These are phyloP conservation scores for Echium plantagineum DNA, from an alignment of 257 asterid genomes.

Conservation along the genomic window DNA sequence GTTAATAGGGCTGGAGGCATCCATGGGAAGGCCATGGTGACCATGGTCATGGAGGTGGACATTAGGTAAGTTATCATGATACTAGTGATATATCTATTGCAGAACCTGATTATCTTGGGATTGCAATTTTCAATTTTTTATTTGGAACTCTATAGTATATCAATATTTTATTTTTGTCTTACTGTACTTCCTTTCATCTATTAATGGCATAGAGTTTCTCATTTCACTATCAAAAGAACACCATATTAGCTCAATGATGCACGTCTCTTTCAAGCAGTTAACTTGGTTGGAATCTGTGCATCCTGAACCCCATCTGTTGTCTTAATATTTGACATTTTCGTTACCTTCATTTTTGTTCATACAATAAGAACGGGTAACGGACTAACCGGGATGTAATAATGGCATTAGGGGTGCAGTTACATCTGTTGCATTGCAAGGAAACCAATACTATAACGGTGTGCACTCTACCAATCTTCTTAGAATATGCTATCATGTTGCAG, in stretches of 20 bases:
- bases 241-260: neutral
- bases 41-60: conserved; percentile 35
- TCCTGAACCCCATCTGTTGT: neutral
- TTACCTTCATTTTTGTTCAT: neutral
- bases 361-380: neutral
- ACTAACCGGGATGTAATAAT: neutral
- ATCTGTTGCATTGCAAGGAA: neutral
- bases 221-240: too few species aligned
- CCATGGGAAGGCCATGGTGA: conserved; percentile 95
- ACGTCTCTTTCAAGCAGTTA: neutral
- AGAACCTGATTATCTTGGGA: neutral
- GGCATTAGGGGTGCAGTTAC: neutral
- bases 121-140: neutral
- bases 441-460: neutral
- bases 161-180: neutral
- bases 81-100: neutral
- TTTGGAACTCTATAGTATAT: neutral
- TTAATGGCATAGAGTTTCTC: neutral
- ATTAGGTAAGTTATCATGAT: conserved; percentile 30
- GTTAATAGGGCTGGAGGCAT: conserved; percentile 80
- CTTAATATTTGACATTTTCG: neutral
- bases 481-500: neutral
- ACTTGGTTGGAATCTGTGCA: neutral
- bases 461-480: neutral
- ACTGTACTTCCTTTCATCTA: neutral